A percentile compares a stretch with the other conserved stretches of the same genome.
Evolutionary conservation across 78 protist genomes (phyloP).

Genomic region (Mastigamoeba balamuthi): DNA sequence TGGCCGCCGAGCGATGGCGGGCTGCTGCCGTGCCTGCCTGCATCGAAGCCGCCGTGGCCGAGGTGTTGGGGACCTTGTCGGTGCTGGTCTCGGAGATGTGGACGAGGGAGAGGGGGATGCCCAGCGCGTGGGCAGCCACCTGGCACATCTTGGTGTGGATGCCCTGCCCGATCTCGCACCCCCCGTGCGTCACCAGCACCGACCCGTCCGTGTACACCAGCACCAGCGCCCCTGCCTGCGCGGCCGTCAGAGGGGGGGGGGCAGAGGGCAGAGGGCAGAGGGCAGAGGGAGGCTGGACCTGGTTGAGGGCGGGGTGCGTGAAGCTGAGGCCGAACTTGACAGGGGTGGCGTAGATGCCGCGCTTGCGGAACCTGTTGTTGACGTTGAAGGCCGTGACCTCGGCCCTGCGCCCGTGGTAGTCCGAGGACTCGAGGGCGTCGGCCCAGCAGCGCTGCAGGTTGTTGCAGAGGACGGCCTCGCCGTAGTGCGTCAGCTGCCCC

Average conservation of each 20-base stretch:
- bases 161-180: constrained; percentile 97
- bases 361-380: constrained; percentile 68
- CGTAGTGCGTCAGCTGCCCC: constrained; percentile 60
- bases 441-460: constrained; percentile 49
- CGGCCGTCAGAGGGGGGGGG: too few relatives aligned
- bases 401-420: background rate
- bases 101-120: constrained; percentile 43
- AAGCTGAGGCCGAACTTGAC: constrained; percentile 85
- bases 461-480: constrained; percentile 16
- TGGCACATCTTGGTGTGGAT: constrained; percentile 83
- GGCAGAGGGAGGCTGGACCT: constrained; percentile 8
- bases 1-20: too few relatives aligned
- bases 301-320: constrained; percentile 70
- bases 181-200: constrained; percentile 87
- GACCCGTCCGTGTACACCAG: constrained; percentile 86
- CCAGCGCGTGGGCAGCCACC: constrained; percentile 53
- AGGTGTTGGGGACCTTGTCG: constrained; percentile 72
- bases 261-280: background rate
- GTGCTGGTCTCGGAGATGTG: constrained; percentile 76
- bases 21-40: constrained; percentile 29
- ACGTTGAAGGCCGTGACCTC: constrained; percentile 63
- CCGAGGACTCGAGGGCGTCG: background rate
- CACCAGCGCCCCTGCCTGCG: constrained; percentile 54
- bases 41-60: constrained; percentile 81
- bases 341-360: constrained; percentile 75